These are phyloP conservation scores for Gossypium sturtianum DNA, from an alignment of 345 rosid species.

Conservation along the genomic window DNA sequence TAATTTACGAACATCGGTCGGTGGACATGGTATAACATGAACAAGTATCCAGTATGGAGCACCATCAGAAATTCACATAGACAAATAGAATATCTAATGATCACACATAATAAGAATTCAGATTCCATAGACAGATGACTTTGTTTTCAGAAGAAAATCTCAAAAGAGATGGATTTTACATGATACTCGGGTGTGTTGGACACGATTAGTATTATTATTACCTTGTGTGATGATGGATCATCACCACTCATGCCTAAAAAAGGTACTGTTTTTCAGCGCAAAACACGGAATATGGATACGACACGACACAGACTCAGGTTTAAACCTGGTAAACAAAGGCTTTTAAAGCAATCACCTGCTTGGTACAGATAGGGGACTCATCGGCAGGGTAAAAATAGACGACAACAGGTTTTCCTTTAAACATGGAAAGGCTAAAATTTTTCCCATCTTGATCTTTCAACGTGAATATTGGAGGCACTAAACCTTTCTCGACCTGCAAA, in stretches of 20 bases:
- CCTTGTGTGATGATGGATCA: conserved; percentile 9
- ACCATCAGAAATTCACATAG: too few relatives aligned
- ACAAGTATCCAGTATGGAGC: too few relatives aligned
- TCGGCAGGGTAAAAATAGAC: conserved; percentile 96
- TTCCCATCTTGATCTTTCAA: conserved; percentile 84
- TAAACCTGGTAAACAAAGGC: too few relatives aligned
- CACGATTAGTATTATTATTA: not conserved
- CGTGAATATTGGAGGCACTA: conserved; percentile 67
- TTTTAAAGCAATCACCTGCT: conserved; percentile 45
- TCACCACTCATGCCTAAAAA: conserved; percentile 51
- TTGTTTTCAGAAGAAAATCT: too few relatives aligned
- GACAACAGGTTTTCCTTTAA: conserved; percentile 91
- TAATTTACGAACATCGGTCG: not conserved
- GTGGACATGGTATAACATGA: too few relatives aligned
- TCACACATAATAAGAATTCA: not conserved
- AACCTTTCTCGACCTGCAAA: conserved; percentile 70
- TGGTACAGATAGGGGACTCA: conserved; percentile 93
- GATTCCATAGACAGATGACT: not conserved
- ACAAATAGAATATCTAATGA: too few relatives aligned
- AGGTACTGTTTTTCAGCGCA: not conserved
- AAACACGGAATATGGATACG: not conserved
- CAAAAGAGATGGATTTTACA: too few relatives aligned
- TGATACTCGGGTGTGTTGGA: too few relatives aligned
- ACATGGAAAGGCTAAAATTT: conserved; percentile 59
- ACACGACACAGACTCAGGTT: not conserved